Base-by-base conservation (phyloP, 106 monocot genomes). In the Acorus gramineus region DNA sequence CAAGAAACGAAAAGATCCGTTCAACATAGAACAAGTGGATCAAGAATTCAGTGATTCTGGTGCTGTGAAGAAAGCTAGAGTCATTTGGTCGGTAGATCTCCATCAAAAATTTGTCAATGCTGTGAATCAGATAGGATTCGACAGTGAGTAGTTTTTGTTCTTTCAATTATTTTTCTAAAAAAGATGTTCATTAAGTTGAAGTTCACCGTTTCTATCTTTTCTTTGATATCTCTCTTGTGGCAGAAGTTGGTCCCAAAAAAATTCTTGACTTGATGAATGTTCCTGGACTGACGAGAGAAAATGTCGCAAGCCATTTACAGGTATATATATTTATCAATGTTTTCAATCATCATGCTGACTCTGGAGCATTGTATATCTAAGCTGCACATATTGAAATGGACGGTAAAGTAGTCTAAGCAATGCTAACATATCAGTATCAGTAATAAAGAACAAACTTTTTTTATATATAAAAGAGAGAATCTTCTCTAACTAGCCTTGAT, bases 211-310 rank as follows among this genome's bases (percentile, higher is more conserved):
- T 60, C 6, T 4, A 47, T 42, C 6, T 54, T 3, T 53, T 45
- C 46, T 51, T 61, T 51, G 46, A 57, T 61, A 57, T 61, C 2
- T 69, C 0, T 53, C 55, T 48, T 50, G 58, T 64, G 55, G 72
- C 93, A 93, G 93, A 93, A 79, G 93, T 89, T 71, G 93, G 93
- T 53, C 93, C 93, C 2, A 93, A 93, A 68, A 93, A 89, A 63
- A 93, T 93, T 75, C 79, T 93, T 13, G 93, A 93, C 55, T 75
- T 89, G 75, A 93, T 93, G 93, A 89, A 84, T 73, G 79, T 93
- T 73, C 89, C 83, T 59, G 89, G 89, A 8, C 56, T 93, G 61
- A 93, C 93, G 65, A 86, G 93, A 80, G 93, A 93, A 73, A 93
- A 93, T 76, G 89, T 93, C 60, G 93, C 93, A 2, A 93, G 93